These are phyloP conservation scores for Fusarium foetens DNA, from an alignment of 2,329 filamentous ascomycete species.

Conservation along the genomic window DNA sequence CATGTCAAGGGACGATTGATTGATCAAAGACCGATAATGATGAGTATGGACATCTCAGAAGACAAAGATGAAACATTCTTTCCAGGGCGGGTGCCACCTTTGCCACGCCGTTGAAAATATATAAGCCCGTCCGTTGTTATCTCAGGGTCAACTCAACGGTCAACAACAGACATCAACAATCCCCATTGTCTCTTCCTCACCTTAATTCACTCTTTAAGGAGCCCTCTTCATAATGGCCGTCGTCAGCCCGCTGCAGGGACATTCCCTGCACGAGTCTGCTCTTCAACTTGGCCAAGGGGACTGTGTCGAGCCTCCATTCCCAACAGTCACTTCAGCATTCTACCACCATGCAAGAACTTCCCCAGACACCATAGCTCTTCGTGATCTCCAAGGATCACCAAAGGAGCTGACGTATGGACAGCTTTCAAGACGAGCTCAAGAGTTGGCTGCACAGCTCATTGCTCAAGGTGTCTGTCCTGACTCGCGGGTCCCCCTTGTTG, in stretches of 20 bases:
- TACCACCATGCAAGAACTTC: slow-evolving; percentile 51
- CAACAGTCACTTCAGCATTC: slow-evolving; percentile 53
- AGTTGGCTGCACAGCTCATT: slow-evolving; percentile 54
- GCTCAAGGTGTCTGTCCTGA: slow-evolving; percentile 53
- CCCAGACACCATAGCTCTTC: slow-evolving; percentile 53
- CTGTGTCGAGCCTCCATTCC: slow-evolving; percentile 47
- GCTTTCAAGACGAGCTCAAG: slow-evolving; percentile 55
- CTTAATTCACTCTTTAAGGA: neutral
- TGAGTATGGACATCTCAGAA: slow-evolving; percentile 15
- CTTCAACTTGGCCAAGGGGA: slow-evolving; percentile 32
- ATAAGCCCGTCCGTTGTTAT: slow-evolving; percentile 32
- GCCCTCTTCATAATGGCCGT: slow-evolving; percentile 14
- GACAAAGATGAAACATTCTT: slow-evolving; percentile 28
- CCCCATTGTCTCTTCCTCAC: slow-evolving; percentile 24
- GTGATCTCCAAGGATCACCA: slow-evolving; percentile 47
- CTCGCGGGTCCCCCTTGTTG: slow-evolving; percentile 65
- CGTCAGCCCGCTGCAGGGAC: slow-evolving; percentile 1
- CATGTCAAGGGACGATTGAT: slow-evolving; percentile 10
- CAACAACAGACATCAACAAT: slow-evolving; percentile 22
- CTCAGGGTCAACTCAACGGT: slow-evolving; percentile 36
- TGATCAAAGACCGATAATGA: slow-evolving; percentile 13
- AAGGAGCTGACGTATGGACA: slow-evolving; percentile 57
- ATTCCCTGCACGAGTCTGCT: neutral
- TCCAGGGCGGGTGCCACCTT: slow-evolving; percentile 24
- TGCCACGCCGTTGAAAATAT: slow-evolving; percentile 32